Conservation (phyloP, 1,284 basidiomycete species). For the Mycosarcoma maydis region DNA sequence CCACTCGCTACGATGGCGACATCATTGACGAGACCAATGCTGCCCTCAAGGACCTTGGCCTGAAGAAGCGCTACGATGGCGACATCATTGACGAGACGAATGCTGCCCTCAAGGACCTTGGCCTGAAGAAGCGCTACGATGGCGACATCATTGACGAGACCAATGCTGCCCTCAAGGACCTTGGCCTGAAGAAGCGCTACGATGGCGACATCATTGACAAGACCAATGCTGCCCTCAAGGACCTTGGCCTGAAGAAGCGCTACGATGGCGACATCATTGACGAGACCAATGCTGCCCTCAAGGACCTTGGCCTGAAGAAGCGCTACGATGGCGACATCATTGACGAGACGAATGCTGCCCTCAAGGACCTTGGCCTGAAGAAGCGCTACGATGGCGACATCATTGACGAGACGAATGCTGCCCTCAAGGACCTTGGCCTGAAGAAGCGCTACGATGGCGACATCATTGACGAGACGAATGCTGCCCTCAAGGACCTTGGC, state of each 20-base stretch:
- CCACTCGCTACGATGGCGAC: not conserved
- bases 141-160: not conserved
- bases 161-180: not conserved
- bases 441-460: slow-evolving; percentile 2
- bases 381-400: slow-evolving; percentile 1
- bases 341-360: not conserved
- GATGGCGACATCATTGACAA: slow-evolving; percentile 3
- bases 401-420: slow-evolving; percentile 8
- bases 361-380: not conserved
- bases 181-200: slow-evolving; percentile 2
- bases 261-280: not conserved
- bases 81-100: slow-evolving; percentile 3
- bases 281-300: not conserved
- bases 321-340: not conserved
- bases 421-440: not conserved
- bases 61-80: slow-evolving; percentile 1
- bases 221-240: not conserved
- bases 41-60: not conserved
- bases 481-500: not conserved
- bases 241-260: not conserved
- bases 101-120: not conserved
- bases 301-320: slow-evolving; percentile 2
- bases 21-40: slow-evolving; percentile 10
- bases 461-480: not conserved
- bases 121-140: not conserved